Conservation (phyloP, 805 yeast species). For the Lipomyces orientalis region DNA sequence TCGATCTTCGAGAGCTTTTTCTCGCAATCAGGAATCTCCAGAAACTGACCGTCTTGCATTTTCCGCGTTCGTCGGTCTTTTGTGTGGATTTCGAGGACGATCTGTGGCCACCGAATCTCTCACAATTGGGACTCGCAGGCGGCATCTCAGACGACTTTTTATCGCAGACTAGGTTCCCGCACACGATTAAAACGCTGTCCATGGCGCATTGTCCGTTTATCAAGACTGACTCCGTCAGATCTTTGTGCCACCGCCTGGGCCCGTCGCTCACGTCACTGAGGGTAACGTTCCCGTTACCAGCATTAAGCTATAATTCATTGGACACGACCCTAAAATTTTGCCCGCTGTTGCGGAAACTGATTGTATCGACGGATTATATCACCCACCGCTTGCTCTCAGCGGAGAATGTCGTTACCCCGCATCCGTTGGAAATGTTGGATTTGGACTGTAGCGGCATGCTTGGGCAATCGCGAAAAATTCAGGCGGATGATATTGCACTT, state of each 20-base stretch:
- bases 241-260: constrained; percentile 69
- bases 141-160: constrained; percentile 86
- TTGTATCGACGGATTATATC: constrained; percentile 80
- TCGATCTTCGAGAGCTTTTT: constrained; percentile 80
- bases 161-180: constrained; percentile 70
- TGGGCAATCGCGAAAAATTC: constrained; percentile 81
- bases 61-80: constrained; percentile 84
- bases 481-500: constrained; percentile 86
- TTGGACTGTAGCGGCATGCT: constrained; percentile 82
- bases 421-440: constrained; percentile 65
- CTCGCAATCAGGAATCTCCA: constrained; percentile 68
- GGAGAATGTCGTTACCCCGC: constrained; percentile 47
- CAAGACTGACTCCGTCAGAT: constrained; percentile 66
- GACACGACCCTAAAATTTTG: constrained; percentile 78
- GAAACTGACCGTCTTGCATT: constrained; percentile 72
- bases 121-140: constrained; percentile 80
- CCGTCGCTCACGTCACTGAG: constrained; percentile 63
- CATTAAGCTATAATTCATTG: constrained; percentile 67
- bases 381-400: constrained; percentile 52
- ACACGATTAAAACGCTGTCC: constrained; percentile 70
- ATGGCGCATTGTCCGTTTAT: constrained; percentile 88
- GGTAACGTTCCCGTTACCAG: constrained; percentile 89
- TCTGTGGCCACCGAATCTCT: constrained; percentile 79
- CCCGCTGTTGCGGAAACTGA: constrained; percentile 68
- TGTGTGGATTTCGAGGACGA: constrained; percentile 57